phyloP scores from a whole-genome alignment of 345 rosid genomes.

The Rhizophora apiculata region DNA sequence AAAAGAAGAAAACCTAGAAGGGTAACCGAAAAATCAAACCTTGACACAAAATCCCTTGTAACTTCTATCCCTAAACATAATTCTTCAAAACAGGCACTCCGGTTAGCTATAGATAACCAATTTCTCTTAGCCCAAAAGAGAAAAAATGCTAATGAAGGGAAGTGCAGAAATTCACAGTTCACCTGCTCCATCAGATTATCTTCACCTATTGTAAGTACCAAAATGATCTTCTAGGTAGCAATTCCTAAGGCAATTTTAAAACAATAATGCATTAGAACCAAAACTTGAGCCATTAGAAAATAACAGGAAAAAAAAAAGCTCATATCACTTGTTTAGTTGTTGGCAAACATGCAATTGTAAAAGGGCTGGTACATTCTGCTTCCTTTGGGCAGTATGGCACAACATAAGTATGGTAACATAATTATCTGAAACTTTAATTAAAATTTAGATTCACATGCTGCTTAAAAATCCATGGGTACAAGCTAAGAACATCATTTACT shows the following conservation, averaged over 20 bases:
- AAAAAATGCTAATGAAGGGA: constrained; percentile 33
- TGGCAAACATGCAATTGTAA: background rate
- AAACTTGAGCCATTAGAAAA: background rate
- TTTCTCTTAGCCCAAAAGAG: constrained; percentile 29
- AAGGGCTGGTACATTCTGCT: no score
- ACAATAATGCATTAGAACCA: background rate
- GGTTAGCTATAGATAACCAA: constrained; percentile 60
- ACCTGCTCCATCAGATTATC: constrained; percentile 48
- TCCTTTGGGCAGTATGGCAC: no score
- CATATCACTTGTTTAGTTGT: background rate
- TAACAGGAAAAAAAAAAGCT: background rate
- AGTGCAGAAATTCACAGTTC: constrained; percentile 42
- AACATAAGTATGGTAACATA: no score
- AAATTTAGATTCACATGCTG: no score
- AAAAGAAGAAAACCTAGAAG: constrained; percentile 26
- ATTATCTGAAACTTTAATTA: no score
- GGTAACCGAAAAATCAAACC: constrained; percentile 56
- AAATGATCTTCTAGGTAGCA: constrained; percentile 50
- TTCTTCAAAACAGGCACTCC: constrained; percentile 49
- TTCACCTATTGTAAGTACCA: constrained; percentile 33
- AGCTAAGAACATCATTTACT: no score
- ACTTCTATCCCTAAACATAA: constrained; percentile 42
- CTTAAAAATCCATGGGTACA: no score
- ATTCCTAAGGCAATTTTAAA: constrained; percentile 45
- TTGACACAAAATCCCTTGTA: constrained; percentile 52